Evolutionary conservation across 768 basidiomycete species (phyloP), one percentile per base, ranked within the genome.

Genomic region (Boletus subparvulus): DNA sequence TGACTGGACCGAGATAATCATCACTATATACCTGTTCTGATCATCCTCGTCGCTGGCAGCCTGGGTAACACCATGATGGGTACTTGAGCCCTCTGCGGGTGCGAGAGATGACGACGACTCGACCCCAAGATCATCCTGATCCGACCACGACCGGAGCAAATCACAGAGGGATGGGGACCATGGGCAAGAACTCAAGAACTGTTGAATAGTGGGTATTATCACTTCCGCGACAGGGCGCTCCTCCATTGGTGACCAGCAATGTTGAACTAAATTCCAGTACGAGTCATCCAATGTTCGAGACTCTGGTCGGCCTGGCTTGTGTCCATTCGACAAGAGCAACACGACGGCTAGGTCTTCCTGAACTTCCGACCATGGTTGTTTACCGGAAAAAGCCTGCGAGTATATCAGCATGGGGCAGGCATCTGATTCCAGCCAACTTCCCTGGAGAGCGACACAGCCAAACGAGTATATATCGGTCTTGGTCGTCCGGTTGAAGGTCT

Each of bases 381-480:
- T 47, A 1, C 64, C 61, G 0, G 64, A 66, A 0, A 60, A n/a
- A 0, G 46, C 43, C 51, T 60, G 44, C 26, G 42, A 2, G 2
- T 17, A 8, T 4, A 14, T 59, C 19, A 40, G 37, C 2, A 45
- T 28, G 1, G 4, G 10, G 3, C 6, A 0, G 28, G 13, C 13
- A 50, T 50, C 75, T 69, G 19, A 16, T n/a, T n/a, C n/a, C n/a
- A n/a, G n/a, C n/a, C n/a, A 13, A 12, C 56, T 33, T 77, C 2
- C 61, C 58, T 63, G 62, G 37, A 63, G 62, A n/a, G 30, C 35
- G 11, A 78, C 69, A 61, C 75, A 77, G 16, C 62, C 62, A 39
- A 60, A 64, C 17, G 62, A 55, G 28, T 63, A 63, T 13, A 63
- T 41, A 13, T 64, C 62, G 2, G 47, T 64, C 48, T 52, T 55